Conservation (phyloP, 2,329 filamentous ascomycete genomes). For the Cercospora nicotianae region DNA sequence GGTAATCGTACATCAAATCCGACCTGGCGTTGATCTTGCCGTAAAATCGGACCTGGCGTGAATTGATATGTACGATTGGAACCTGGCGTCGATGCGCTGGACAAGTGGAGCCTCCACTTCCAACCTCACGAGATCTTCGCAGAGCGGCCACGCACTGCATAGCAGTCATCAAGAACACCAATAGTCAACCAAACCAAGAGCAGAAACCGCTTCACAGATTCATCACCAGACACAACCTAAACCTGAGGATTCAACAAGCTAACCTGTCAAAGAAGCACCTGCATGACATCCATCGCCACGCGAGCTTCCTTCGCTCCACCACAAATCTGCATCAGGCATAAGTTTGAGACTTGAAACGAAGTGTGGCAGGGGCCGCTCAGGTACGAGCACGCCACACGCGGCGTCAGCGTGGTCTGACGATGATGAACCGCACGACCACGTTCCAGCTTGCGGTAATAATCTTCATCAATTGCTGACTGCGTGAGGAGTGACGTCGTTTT, state of each 20-base stretch:
- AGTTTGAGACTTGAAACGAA: neutral
- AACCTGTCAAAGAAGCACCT: neutral
- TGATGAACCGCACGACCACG: neutral
- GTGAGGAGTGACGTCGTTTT: neutral
- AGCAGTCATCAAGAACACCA: neutral
- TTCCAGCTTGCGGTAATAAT: neutral
- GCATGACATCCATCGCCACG: neutral
- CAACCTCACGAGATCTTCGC: neutral
- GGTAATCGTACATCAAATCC: neutral
- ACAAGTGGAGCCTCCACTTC: neutral
- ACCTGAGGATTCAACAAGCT: neutral
- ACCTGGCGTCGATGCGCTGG: slow-evolving; percentile 11
- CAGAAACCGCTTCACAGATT: neutral
- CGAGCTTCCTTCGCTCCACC: neutral
- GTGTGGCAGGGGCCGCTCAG: neutral
- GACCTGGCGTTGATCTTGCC: neutral
- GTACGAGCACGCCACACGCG: neutral
- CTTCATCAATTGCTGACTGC: neutral
- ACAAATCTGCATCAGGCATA: neutral
- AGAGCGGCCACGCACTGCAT: neutral
- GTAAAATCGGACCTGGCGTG: neutral
- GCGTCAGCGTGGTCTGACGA: neutral
- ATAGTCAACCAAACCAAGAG: neutral
- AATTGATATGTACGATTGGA: neutral
- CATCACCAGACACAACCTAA: neutral